Conservation (phyloP, 148 eudicot genomes). For the Rhododendron kiyosumense region DNA sequence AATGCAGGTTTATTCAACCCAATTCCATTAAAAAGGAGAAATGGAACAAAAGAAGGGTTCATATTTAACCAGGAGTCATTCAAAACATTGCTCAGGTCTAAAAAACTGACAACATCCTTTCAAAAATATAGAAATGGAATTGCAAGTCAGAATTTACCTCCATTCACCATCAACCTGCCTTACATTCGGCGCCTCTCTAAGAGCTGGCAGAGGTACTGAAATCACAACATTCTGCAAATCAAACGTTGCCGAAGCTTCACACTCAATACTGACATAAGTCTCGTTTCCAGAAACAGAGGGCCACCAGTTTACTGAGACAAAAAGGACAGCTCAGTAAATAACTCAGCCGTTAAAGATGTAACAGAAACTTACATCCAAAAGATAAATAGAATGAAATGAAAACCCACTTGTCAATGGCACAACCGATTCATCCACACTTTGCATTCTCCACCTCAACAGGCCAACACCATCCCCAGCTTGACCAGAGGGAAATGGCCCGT, state of each 20-base stretch:
- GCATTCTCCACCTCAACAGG: slow-evolving; percentile 94
- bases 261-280: slow-evolving; percentile 90
- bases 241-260: slow-evolving; percentile 77
- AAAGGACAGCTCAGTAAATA: slow-evolving; percentile 1
- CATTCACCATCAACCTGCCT: slow-evolving; percentile 93
- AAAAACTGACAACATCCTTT: not conserved
- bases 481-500: slow-evolving; percentile 80
- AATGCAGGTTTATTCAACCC: not conserved
- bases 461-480: slow-evolving; percentile 92
- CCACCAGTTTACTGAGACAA: slow-evolving; percentile 92
- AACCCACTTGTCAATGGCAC: slow-evolving; percentile 92
- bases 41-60: not conserved
- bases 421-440: slow-evolving; percentile 75
- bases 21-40: not conserved
- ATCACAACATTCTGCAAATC: slow-evolving; percentile 94
- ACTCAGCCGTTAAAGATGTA: not conserved
- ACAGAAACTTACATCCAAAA: not conserved
- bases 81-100: not conserved
- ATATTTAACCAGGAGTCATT: not conserved
- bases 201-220: slow-evolving; percentile 95
- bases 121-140: not conserved
- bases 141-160: slow-evolving; percentile 45
- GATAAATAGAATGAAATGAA: not conserved
- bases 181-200: slow-evolving; percentile 89
- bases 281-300: slow-evolving; percentile 96